Evolutionary conservation across 805 yeast genomes (phyloP), one percentile per base, ranked within the genome.

Genomic region (Schwanniomyces occidentalis): DNA sequence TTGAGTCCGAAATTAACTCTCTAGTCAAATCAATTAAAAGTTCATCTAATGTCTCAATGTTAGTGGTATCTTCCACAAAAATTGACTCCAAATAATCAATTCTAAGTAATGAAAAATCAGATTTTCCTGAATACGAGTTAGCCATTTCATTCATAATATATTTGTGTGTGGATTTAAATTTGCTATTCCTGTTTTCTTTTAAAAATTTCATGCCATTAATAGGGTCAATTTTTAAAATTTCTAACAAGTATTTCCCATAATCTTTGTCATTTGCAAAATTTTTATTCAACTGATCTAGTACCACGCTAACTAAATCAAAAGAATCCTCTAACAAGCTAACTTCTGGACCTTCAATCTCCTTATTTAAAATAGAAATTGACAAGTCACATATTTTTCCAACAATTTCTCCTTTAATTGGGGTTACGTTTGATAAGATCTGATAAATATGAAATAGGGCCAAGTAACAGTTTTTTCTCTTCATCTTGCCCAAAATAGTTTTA

Each of bases 21-120:
- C 41, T 49, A 10, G 50, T 16, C 10, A 61, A 41, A 31, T 63
- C 66, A 0, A 30, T 31, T 6, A 56, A 19, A 10, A 67, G 50
- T 31, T 65, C 71, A 12, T 46, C 44, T 6, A 46, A 22, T 8
- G 26, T 19, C 9, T 42, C 44, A 6, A 34, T 36, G 12, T 28
- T 29, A 5, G 35, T 36, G 3, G 35, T 33, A 8, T 41, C 45
- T 8, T 58, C 65, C 13, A 39, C 12, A 29, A 56, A 56, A 0
- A 54, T 31, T 15, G 58, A 49, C 40, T 68, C 72, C 14, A 63
- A 42, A 30, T 57, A 57, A 24, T 68, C 72, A 9, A 64, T 48
- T 34, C 58, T 61, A 8, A 68, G 51, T 2, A 46, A 40, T 0
- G 61, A 39, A 35, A 63, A 57, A 19, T 46, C 56, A 9, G 46